Base-by-base conservation (phyloP, 495 filamentous ascomycete species). In the Penicillium daleae region DNA sequence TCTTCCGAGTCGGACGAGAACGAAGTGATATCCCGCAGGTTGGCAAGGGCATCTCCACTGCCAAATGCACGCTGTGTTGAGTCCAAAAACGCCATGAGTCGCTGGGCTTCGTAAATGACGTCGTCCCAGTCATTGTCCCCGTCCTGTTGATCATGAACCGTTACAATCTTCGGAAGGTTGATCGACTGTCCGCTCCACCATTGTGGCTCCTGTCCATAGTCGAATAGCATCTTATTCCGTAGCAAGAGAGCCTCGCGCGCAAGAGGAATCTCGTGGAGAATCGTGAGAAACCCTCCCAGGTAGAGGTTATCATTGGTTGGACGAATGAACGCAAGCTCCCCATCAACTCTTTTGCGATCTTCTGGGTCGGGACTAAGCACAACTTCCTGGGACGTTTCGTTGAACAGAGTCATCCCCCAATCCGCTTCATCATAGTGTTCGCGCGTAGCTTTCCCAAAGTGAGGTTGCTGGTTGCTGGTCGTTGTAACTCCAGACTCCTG, bases 61-160 rank as follows among this genome's bases (percentile, higher is more conserved):
- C 90, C 93, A 73, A 96, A 97, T n/a, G 88, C 85, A 44, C 93
- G 87, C 6, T 88, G 82, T 13, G 93, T 92, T 21, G 72, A 76
- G 63, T 96, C 91, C 33, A 97, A 80, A 67, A 97, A 96, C 22
- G 92, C 92, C 76, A 97, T 85, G n/a, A 97, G 67, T 26, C 93
- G 87, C 69, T 96, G 92, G 39, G 74, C 66, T 62, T 83, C 78
- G 59, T 79, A 64, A 33, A 83, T 72, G 7, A 84, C 78, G 15
- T 86, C 82, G 21, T 81, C 76, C 67, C 75, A 80, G 7, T 82
- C 70, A 8, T 67, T 70, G 32, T 78, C 73, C 27, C 66, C 66
- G 15, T 67, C 67, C 12, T 73, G 75, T 24, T 71, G 68, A 17
- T 79, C 79, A 40, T 80, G 66, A n/a, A 82, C 66, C 17, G 84